Evolutionary conservation across 225 moss, liverwort and hornwort genomes (phyloP), one percentile per base, ranked within the genome.

Genomic region (Thuidium tamariscinum): DNA sequence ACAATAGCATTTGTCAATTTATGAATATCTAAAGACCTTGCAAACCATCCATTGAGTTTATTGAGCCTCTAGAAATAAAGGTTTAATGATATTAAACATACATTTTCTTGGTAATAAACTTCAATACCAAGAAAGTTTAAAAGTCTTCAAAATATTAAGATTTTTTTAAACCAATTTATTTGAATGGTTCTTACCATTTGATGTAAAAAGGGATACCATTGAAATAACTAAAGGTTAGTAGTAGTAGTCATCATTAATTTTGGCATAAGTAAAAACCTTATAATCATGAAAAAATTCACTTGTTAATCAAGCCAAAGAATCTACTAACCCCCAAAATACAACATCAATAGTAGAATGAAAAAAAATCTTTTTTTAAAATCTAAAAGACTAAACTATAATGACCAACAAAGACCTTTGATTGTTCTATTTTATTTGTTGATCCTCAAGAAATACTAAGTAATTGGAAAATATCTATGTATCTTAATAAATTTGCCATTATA

Each of bases 341-440:
- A 71, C 3, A 17, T 29, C 51, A 51, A 51, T 51, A 4, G 16
- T 4, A 73, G 21, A 19, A 48, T 19, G 2, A 30, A 30, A 44
- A 13, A 8, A 44, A 46, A 7, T 1, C 0, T 19, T n/a, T 30
- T 46, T 11, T 26, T 2, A n/a, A n/a, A n/a, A n/a, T n/a, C n/a
- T 32, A 11, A 1, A 48, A 12, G 32, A 4, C 5, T 20, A 22
- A 4, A 32, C 30, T 30, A 32, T 2, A 20, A 32, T 19, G 4
- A 0, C 18, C 1, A 7, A 17, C 0, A 1, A 7, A 74, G 1
- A 5, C 3, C 4, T 48, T 13, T 20, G 9, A 1, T 20, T 32
- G 3, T 20, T 49, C 7, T 0, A 12, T 6, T 48, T 46, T 18
- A 18, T 16, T 46, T 46, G 3, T 6, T 18, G 11, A 30, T 30